These are phyloP conservation scores for Rubroboletus satanas DNA, from an alignment of 768 basidiomycete genomes.

Conservation along the genomic window DNA sequence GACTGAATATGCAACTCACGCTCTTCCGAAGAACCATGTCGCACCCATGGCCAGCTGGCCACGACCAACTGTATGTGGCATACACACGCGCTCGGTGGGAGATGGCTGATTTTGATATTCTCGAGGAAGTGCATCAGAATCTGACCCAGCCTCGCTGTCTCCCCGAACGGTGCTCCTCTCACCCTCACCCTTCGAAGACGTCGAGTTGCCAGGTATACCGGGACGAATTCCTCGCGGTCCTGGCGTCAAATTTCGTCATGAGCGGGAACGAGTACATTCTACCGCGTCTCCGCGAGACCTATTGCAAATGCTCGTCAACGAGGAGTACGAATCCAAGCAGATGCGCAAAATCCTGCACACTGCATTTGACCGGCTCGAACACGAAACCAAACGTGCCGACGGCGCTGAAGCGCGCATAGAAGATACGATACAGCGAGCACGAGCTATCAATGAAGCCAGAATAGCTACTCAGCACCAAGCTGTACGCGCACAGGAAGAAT, in stretches of 20 bases:
- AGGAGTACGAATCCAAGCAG: constrained; percentile 40
- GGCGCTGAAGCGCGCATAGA: constrained; percentile 33
- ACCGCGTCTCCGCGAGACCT: constrained; percentile 29
- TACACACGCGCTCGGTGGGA: neutral
- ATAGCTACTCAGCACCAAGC: constrained; percentile 30
- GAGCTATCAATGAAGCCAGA: constrained; percentile 32
- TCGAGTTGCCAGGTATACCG: neutral
- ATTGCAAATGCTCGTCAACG: constrained; percentile 34
- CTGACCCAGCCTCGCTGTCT: constrained; percentile 26
- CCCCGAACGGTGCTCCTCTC: constrained; percentile 30
- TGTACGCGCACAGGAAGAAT: constrained; percentile 41
- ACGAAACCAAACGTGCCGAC: constrained; percentile 35
- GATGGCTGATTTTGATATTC: neutral
- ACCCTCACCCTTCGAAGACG: constrained; percentile 17
- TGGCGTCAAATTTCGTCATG: constrained; percentile 30
- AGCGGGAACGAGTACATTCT: constrained; percentile 34
- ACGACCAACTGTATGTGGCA: constrained; percentile 19
- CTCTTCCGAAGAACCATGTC: constrained; percentile 20
- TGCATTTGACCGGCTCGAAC: constrained; percentile 37
- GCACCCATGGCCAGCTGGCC: constrained; percentile 20
- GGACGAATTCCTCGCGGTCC: constrained; percentile 28
- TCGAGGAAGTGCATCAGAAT: constrained; percentile 23
- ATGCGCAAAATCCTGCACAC: constrained; percentile 36
- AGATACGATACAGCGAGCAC: constrained; percentile 28
- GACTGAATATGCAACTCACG: constrained; percentile 5